phyloP scores from a whole-genome alignment of 164 flowering plant species.

The Aristolochia contorta region DNA sequence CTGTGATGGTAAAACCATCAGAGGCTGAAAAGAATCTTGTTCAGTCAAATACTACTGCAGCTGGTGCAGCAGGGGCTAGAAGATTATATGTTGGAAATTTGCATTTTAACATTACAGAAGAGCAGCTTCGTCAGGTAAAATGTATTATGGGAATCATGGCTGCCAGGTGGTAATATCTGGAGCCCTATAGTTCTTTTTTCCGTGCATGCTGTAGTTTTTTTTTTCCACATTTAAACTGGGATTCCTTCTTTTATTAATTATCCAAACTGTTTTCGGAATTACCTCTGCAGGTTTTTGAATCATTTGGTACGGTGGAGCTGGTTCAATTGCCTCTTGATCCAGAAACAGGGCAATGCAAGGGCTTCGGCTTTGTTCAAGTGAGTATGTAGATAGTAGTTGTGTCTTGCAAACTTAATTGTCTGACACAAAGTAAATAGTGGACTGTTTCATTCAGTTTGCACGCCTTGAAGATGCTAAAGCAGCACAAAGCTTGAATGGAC shows the following conservation, averaged over 20 bases:
- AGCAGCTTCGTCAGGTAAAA: constrained; percentile 69
- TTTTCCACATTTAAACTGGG: too few relatives aligned
- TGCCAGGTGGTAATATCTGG: too few relatives aligned
- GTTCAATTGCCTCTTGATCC: constrained; percentile 89
- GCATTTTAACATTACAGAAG: constrained; percentile 90
- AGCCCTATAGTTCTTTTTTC: neutral
- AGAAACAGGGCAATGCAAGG: constrained; percentile 96
- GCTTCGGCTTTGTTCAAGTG: constrained; percentile 93
- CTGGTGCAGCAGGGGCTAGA: constrained; percentile 61
- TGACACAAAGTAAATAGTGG: neutral
- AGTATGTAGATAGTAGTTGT: constrained; percentile 15
- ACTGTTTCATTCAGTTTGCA: constrained; percentile 46
- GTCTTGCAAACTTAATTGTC: neutral
- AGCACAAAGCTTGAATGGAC: constrained; percentile 85
- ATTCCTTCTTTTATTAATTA: neutral
- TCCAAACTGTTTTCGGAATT: neutral
- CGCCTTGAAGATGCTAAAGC: constrained; percentile 87
- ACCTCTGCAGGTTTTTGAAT: constrained; percentile 66
- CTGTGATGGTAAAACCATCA: constrained; percentile 90
- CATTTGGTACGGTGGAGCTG: constrained; percentile 93
- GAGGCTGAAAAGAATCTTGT: constrained; percentile 95
- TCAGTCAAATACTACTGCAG: constrained; percentile 64
- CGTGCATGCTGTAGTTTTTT: neutral
- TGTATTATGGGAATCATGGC: neutral
- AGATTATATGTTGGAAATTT: constrained; percentile 87